Conservation (phyloP, 73 alveolate species). For the Paraurostyla sp. region DNA sequence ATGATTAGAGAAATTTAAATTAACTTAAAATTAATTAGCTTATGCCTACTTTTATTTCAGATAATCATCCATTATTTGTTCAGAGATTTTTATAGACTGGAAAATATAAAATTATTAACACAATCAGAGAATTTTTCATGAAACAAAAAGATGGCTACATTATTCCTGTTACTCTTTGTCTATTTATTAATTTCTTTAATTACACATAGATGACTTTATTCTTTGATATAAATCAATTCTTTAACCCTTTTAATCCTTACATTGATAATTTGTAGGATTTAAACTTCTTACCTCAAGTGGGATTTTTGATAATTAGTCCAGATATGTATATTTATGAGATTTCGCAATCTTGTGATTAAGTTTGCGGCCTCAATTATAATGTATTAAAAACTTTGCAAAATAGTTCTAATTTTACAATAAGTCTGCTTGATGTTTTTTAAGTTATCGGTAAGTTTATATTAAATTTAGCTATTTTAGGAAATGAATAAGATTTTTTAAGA, state of each 20-base stretch:
- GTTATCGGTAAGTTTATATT: no score
- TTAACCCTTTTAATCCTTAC: background rate
- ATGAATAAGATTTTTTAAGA: no score
- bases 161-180: background rate
- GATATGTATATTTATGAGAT: no score
- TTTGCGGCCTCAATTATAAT: no score
- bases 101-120: background rate
- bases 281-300: no score
- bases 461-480: no score
- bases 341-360: no score
- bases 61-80: conserved; percentile 14
- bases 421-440: no score
- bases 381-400: no score
- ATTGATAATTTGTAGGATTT: no score
- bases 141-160: background rate
- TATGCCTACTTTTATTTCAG: conserved; percentile 32
- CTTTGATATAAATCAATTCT: background rate
- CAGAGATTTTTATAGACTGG: background rate
- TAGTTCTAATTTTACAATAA: no score
- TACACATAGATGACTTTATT: background rate
- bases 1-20: background rate
- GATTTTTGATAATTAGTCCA: no score
- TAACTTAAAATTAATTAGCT: background rate
- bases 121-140: background rate
- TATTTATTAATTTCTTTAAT: background rate